These are phyloP conservation scores for Vitis amurensis DNA, from an alignment of 164 flowering plant genomes.

Conservation along the genomic window DNA sequence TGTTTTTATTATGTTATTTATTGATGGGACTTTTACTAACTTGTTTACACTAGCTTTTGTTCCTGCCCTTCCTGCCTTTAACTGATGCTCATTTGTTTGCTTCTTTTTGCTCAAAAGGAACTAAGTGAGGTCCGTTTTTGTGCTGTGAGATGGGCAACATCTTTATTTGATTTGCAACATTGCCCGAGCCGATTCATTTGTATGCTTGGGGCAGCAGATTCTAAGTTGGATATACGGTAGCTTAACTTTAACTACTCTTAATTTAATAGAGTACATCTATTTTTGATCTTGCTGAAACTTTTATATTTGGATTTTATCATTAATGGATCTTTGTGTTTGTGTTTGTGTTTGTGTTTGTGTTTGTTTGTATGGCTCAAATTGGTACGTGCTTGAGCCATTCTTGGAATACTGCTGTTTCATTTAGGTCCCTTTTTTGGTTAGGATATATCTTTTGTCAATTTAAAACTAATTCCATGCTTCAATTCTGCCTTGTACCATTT, in stretches of 20 bases:
- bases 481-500: too few species aligned
- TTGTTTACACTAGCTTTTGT: too few species aligned
- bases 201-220: constrained; percentile 89
- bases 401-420: too few species aligned
- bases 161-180: constrained; percentile 73
- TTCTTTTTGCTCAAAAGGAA: constrained; percentile 47
- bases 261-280: not conserved
- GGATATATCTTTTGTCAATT: too few species aligned
- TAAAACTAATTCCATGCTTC: too few species aligned
- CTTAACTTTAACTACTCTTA: not conserved
- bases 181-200: constrained; percentile 94
- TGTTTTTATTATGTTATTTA: not conserved
- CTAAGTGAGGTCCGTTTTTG: constrained; percentile 94
- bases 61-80: too few species aligned
- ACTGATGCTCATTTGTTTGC: not conserved
- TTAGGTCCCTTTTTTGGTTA: too few species aligned
- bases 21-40: too few species aligned
- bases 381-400: too few species aligned
- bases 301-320: not conserved
- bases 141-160: constrained; percentile 96
- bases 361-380: too few species aligned
- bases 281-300: not conserved
- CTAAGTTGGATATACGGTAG: constrained; percentile 91
- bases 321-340: too few species aligned
- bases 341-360: too few species aligned